Evolutionary conservation across 371 early-diverging fungal genomes (phyloP).

Genomic region (Entomophthora muscae): DNA sequence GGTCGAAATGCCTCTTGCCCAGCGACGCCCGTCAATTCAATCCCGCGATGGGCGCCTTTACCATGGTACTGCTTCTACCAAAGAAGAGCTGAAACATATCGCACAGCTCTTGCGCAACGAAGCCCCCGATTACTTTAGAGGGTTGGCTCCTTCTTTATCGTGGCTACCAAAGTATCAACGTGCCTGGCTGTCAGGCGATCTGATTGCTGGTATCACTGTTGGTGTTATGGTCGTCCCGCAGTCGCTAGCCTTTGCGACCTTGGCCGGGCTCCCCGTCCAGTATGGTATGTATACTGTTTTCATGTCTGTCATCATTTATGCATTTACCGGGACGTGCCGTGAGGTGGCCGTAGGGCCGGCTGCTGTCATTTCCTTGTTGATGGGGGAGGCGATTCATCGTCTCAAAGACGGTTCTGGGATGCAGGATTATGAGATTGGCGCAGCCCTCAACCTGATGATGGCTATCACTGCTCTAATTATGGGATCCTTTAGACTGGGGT

Average conservation of each 20-base stretch:
- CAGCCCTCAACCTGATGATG: not conserved
- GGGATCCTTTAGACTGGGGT: slow-evolving; percentile 63
- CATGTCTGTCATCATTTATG: slow-evolving; percentile 42
- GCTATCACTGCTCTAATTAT: slow-evolving; percentile 29
- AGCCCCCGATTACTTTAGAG: slow-evolving; percentile 22
- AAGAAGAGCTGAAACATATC: too few species aligned
- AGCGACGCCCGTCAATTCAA: too few species aligned
- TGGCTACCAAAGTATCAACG: slow-evolving; percentile 19
- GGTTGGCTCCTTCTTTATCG: slow-evolving; percentile 23
- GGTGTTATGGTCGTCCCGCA: slow-evolving; percentile 72
- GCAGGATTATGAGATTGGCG: slow-evolving; percentile 6
- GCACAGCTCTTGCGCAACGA: too few species aligned
- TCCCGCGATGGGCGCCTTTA: too few species aligned
- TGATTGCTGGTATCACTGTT: slow-evolving; percentile 68
- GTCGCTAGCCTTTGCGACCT: slow-evolving; percentile 55
- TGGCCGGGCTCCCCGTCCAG: slow-evolving; percentile 57
- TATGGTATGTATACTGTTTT: slow-evolving; percentile 72
- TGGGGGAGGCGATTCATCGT: slow-evolving; percentile 36
- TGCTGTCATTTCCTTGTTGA: slow-evolving; percentile 31
- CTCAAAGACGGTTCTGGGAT: too few species aligned
- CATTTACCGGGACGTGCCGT: slow-evolving; percentile 59
- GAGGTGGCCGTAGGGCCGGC: slow-evolving; percentile 74
- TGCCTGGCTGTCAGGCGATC: slow-evolving; percentile 55
- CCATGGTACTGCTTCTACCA: too few species aligned
- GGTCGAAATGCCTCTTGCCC: too few species aligned